Percentiles rank a stretch among this genome's conserved stretches.
Conservation (phyloP, 2,329 filamentous ascomycete genomes). For the Cucurbitaria berberidis region DNA sequence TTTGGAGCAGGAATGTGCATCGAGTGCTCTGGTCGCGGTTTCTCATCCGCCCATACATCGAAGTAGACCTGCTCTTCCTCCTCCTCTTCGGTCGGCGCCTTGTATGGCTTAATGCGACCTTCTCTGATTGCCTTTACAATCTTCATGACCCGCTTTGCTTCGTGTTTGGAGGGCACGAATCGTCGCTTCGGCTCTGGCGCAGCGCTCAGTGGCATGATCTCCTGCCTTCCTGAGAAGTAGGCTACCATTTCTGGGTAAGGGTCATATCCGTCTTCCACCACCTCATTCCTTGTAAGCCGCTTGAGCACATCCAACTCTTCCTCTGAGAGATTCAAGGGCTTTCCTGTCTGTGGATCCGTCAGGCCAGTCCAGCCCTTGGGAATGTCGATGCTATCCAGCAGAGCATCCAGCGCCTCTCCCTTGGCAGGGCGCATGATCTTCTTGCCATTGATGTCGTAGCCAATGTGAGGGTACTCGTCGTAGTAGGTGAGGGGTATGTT, state of each 20-base stretch:
- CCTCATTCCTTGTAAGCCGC: slow-evolving; percentile 86
- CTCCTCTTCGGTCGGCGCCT: slow-evolving; percentile 75
- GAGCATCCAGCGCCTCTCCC: slow-evolving; percentile 88
- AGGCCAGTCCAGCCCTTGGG: slow-evolving; percentile 97
- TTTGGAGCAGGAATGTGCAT: slow-evolving; percentile 98
- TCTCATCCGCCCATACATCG: slow-evolving; percentile 95
- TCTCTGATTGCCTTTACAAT: slow-evolving; percentile 94
- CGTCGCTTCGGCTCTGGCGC: slow-evolving; percentile 95
- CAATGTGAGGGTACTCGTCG: slow-evolving; percentile 96
- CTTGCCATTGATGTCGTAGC: slow-evolving; percentile 98
- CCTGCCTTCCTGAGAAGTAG: slow-evolving; percentile 88
- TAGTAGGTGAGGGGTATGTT: slow-evolving; percentile 95
- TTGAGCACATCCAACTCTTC: slow-evolving; percentile 89
- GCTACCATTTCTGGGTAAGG: slow-evolving; percentile 92
- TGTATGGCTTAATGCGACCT: slow-evolving; percentile 91
- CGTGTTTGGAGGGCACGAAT: slow-evolving; percentile 95
- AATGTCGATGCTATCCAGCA: slow-evolving; percentile 94
- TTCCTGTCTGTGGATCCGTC: slow-evolving; percentile 91
- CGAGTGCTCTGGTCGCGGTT: slow-evolving; percentile 77
- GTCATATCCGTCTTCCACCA: slow-evolving; percentile 86
- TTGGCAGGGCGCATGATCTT: slow-evolving; percentile 96
- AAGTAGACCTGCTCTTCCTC: slow-evolving; percentile 76
- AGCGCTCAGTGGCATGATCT: slow-evolving; percentile 92
- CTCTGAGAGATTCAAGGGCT: slow-evolving; percentile 83
- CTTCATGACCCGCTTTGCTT: slow-evolving; percentile 96